Evolutionary conservation across 805 yeast genomes (phyloP), one percentile per base, ranked within the genome.

Genomic region (Hanseniaspora hatyaiensis): DNA sequence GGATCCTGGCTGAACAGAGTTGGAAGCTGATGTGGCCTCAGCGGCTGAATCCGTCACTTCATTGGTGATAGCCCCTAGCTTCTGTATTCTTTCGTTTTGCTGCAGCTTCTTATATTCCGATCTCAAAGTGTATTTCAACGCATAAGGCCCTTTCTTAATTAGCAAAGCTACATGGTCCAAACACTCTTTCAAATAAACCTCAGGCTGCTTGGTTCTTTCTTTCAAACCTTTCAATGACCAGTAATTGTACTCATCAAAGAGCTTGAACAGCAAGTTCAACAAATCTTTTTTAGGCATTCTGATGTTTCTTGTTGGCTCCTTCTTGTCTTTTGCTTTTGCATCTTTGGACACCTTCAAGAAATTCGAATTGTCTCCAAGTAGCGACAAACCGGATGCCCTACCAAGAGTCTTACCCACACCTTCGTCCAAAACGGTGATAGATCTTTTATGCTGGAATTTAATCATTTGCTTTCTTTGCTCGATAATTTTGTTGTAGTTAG

Each of bases 121-220:
- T 65, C 82, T 84, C 59, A 92, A 69, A 50, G 87, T 80, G 65
- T 88, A 92, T 65, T 84, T 88, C 60, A 87, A 73, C 1, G 96
- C 94, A 61, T 89, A 89, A 1, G 98, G 96, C 13, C 98, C 98
- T 61, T 86, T 86, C 62, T 89, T 87, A 57, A 84, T 88, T 59
- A 92, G 72, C 28, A 76, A 73, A 1, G 97, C 97, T 58, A 92
- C 85, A 40, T 82, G 77, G 52, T 89, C 98, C 41, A 92, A 68
- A 50, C 92, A 83, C 60, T 88, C 96, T 60, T 88, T 86, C 53
- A 92, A 69, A 62, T 84, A 94, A 18, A 80, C 80, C 61, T 92
- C 98, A 1, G 98, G 98, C 69, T 92, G 98, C 57, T 81, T 80
- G 2, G 96, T 87, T 55, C 95, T 75, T 61, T 92, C 98, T 59